These are phyloP conservation scores for Fusarium brevicatenulatum DNA, from an alignment of 2,329 filamentous ascomycete genomes.

Conservation along the genomic window DNA sequence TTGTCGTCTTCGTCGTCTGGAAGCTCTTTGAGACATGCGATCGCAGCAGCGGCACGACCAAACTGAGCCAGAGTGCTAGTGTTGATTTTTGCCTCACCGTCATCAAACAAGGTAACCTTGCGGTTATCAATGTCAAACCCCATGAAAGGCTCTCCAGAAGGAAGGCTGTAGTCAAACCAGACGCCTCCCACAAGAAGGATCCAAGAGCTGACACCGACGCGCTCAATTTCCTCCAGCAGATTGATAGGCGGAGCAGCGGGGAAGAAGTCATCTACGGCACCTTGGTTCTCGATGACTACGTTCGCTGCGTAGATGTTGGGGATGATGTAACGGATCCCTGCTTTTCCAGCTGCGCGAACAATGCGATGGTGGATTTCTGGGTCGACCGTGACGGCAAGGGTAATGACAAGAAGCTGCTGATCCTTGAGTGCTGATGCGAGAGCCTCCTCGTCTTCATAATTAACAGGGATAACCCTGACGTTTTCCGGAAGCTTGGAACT, in stretches of 20 bases:
- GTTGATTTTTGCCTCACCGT: neutral
- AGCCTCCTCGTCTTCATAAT: conserved; percentile 53
- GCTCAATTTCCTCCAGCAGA: neutral
- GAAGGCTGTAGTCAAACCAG: conserved; percentile 23
- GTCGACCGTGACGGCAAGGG: conserved; percentile 51
- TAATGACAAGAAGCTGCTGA: conserved; percentile 63
- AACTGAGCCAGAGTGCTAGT: conserved; percentile 10
- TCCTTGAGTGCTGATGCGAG: conserved; percentile 59
- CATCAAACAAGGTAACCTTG: conserved; percentile 36
- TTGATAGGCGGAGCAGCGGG: neutral
- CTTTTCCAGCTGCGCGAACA: conserved; percentile 57
- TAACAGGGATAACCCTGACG: conserved; percentile 51
- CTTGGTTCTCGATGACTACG: conserved; percentile 29
- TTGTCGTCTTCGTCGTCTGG: neutral
- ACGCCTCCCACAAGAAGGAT: conserved; percentile 9
- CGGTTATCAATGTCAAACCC: conserved; percentile 61
- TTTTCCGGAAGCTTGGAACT: conserved; percentile 52
- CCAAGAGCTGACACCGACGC: conserved; percentile 14
- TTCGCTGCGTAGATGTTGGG: conserved; percentile 55
- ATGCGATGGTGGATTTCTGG: conserved; percentile 54
- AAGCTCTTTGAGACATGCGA: neutral
- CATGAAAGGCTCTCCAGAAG: neutral
- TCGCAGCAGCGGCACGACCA: neutral
- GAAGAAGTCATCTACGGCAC: neutral
- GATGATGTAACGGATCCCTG: conserved; percentile 58